Conservation (phyloP, 352 stramenopile genomes). For the Phytophthora syringae region DNA sequence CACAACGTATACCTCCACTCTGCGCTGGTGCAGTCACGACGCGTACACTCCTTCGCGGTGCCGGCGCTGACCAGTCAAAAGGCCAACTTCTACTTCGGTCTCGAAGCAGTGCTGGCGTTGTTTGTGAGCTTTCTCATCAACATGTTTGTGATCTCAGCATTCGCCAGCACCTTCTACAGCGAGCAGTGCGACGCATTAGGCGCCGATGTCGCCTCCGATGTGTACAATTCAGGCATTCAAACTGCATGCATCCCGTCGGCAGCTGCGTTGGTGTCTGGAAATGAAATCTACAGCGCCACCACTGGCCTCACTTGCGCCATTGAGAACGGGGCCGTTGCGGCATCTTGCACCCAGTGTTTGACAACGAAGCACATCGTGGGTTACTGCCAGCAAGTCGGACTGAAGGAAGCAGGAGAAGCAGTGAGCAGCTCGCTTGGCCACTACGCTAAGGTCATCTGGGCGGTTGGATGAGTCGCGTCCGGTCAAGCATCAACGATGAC, state of each 20-base stretch:
- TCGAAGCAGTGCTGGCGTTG: slow-evolving; percentile 88
- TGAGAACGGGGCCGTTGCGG: slow-evolving; percentile 11
- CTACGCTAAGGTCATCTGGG: slow-evolving; percentile 84
- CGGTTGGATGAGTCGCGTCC: slow-evolving; percentile 90
- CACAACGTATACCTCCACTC: slow-evolving; percentile 97
- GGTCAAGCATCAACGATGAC: slow-evolving; percentile 93
- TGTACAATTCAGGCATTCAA: slow-evolving; percentile 59
- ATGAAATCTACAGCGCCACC: slow-evolving; percentile 63
- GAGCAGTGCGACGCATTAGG: slow-evolving; percentile 52
- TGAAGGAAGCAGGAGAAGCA: slow-evolving; percentile 71
- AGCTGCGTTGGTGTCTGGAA: slow-evolving; percentile 53
- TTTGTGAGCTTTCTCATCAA: slow-evolving; percentile 94
- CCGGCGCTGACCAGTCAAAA: slow-evolving; percentile 26
- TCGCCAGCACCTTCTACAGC: slow-evolving; percentile 92
- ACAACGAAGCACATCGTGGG: slow-evolving; percentile 35
- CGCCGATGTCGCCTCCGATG: slow-evolving; percentile 48
- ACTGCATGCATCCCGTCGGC: slow-evolving; percentile 67
- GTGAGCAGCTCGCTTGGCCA: slow-evolving; percentile 70
- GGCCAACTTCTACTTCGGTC: slow-evolving; percentile 86
- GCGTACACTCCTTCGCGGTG: slow-evolving; percentile 16
- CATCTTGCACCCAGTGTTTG: slow-evolving; percentile 50
- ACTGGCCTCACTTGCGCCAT: slow-evolving; percentile 57
- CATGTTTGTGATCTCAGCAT: slow-evolving; percentile 89
- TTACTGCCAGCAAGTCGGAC: slow-evolving; percentile 83
- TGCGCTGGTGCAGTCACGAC: slow-evolving; percentile 80